Base-by-base conservation (phyloP, 495 filamentous ascomycete genomes). In the Cercophora samala region DNA sequence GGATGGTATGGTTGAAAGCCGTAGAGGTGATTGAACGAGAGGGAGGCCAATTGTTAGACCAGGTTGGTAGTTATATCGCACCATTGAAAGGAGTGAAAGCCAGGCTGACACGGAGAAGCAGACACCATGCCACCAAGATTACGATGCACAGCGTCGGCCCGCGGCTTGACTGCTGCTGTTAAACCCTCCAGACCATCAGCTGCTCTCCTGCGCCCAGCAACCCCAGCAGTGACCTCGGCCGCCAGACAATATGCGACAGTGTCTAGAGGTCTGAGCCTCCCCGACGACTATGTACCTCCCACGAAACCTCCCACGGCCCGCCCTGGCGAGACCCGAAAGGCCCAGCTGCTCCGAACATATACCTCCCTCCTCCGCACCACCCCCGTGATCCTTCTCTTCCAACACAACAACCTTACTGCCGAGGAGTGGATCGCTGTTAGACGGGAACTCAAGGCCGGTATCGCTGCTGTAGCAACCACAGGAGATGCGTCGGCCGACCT, bases 321-420 rank as follows among this genome's bases (percentile, higher is more conserved):
- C 70, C 90, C 88, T 32, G 86, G 94, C 52, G 90, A 96, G 70
- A 86, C 88, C 74, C 91, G 95, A 68, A 96, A 97, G 81, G 89
- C 94, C n/a, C 94, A 98, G 77, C 89, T 99, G 56, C 89, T 96
- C 69, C 89, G 95, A 60, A 86, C 90, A 77, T 99, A 99, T 81
- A 94, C 93, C 66, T 96, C 96, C 8, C 84, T 97, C 67, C 87
- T 99, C 67, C 92, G 91, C 55, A 93, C 93, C 51, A 88, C 91
- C 19, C 93, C 95, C 58, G 79, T 98, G 24, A 89, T 97, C 73
- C 85, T 99, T 66, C 82, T 98, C 72, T 94, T 99, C 84, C 94
- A 98, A 79, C 95, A 98, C 84, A 97, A 93, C 84, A 98, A 97
- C 77, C 82, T 99, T 62, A 90, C 89, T 62, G 87, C 93, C 4